phyloP scores from a whole-genome alignment of 306 rosid species.

The Castanea sativa region DNA sequence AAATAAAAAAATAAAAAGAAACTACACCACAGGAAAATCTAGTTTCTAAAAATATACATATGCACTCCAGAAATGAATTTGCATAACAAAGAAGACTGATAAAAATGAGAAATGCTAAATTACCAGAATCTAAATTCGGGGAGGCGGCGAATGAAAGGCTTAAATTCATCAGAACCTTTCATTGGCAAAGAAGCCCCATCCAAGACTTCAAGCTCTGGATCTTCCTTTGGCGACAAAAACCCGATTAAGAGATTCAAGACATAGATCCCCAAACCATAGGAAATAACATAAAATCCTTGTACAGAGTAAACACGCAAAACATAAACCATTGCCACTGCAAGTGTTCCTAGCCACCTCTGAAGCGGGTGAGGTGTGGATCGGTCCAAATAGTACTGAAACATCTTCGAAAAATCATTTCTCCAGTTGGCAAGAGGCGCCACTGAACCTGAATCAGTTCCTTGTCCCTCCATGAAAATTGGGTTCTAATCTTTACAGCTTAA shows the following conservation, averaged over 20 bases:
- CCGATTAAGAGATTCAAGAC: slow-evolving; percentile 8
- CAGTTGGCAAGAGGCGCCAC: background rate
- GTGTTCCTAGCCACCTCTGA: slow-evolving; percentile 39
- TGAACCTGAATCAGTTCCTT: background rate
- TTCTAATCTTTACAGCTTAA: background rate
- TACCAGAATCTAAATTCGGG: slow-evolving; percentile 46
- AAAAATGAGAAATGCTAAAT: background rate
- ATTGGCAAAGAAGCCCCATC: slow-evolving; percentile 22
- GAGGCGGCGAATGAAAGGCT: slow-evolving; percentile 37
- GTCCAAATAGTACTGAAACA: slow-evolving; percentile 5
- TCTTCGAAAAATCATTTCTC: background rate
- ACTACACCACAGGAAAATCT: background rate
- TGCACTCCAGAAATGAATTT: background rate
- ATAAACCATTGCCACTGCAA: background rate
- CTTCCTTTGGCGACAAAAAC: slow-evolving; percentile 16
- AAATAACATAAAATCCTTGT: slow-evolving; percentile 14
- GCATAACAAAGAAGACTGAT: background rate
- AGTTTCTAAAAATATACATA: background rate
- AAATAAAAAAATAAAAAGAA: too few species aligned
- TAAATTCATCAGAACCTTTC: slow-evolving; percentile 31
- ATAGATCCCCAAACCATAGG: slow-evolving; percentile 13
- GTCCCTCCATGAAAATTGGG: slow-evolving; percentile 9
- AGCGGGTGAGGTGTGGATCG: slow-evolving; percentile 26
- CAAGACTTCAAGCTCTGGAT: slow-evolving; percentile 1
- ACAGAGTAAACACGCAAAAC: slow-evolving; percentile 7